Percentiles rank a stretch among this genome's conserved stretches.
phyloP scores from a whole-genome alignment of 2,329 filamentous ascomycete species.

The Ascochyta viciae-villosae region DNA sequence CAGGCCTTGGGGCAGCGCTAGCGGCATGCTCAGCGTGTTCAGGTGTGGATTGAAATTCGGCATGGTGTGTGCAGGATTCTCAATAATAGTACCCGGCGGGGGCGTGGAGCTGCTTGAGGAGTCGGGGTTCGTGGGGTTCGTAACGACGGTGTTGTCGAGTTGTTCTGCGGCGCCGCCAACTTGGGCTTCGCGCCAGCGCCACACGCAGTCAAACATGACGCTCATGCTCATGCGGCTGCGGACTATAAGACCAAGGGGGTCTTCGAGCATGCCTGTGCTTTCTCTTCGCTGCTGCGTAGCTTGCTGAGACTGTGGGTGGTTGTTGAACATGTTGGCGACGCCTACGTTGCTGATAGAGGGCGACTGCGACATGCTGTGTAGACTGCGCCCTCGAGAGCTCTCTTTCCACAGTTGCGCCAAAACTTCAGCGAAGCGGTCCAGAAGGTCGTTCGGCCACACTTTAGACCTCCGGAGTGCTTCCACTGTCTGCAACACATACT shows the following conservation, averaged over 20 bases:
- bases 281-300: constrained; percentile 35
- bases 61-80: constrained; percentile 43
- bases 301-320: constrained; percentile 31
- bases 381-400: constrained; percentile 47
- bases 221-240: constrained; percentile 85
- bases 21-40: constrained; percentile 55
- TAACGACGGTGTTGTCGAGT: constrained; percentile 72
- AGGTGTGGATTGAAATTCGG: constrained; percentile 48
- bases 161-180: constrained; percentile 55
- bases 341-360: constrained; percentile 43
- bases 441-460: constrained; percentile 78
- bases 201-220: constrained; percentile 82
- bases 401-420: constrained; percentile 87
- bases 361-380: constrained; percentile 48
- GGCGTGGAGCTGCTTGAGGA: constrained; percentile 69
- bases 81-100: constrained; percentile 54
- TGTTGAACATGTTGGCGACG: constrained; percentile 45
- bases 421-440: constrained; percentile 81
- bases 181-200: constrained; percentile 79
- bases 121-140: constrained; percentile 87
- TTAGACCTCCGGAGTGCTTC: constrained; percentile 74
- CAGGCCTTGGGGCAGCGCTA: constrained; percentile 66
- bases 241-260: constrained; percentile 80
- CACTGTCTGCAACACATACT: constrained; percentile 75
- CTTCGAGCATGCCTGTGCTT: constrained; percentile 60